Evolutionary conservation across 306 rosid genomes (phyloP).

Genomic region (Albizia julibrissin): DNA sequence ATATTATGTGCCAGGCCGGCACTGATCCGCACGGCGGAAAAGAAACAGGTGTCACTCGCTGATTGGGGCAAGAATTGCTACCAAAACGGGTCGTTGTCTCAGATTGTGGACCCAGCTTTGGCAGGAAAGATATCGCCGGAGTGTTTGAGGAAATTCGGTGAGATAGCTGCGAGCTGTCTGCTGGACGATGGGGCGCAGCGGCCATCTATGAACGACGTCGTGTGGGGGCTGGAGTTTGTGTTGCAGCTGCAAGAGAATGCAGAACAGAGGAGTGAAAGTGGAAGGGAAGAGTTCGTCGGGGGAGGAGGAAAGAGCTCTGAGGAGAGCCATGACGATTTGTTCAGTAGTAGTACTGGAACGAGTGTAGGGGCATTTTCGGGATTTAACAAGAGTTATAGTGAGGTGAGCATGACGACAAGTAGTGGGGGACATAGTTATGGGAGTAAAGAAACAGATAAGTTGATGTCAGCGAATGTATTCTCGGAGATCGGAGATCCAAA

Average conservation of each 20-base stretch:
- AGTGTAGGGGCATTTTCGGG: not conserved
- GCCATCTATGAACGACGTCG: conserved; percentile 33
- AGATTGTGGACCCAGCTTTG: conserved; percentile 18
- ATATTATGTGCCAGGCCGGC: conserved; percentile 5
- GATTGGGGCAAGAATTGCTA: conserved; percentile 10
- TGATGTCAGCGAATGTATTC: not conserved
- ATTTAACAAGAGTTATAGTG: not conserved
- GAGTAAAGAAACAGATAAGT: not conserved
- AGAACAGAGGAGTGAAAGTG: not conserved
- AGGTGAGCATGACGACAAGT: conserved; percentile 12
- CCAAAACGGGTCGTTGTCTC: not conserved
- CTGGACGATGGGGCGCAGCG: conserved; percentile 33
- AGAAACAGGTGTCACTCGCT: conserved; percentile 4
- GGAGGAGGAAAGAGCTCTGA: not conserved
- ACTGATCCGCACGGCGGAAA: conserved; percentile 6
- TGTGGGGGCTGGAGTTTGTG: conserved; percentile 18
- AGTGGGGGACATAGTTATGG: not conserved
- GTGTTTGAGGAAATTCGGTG: conserved; percentile 13
- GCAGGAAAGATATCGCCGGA: conserved; percentile 8
- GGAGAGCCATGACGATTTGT: not conserved
- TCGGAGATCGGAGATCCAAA: conserved; percentile 27
- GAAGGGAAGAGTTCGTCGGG: too few species aligned
- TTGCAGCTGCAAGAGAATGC: conserved; percentile 18
- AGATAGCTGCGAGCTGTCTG: conserved; percentile 19
- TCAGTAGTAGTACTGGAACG: not conserved